phyloP scores from a whole-genome alignment of 345 rosid genomes.

The Excoecaria agallocha region DNA sequence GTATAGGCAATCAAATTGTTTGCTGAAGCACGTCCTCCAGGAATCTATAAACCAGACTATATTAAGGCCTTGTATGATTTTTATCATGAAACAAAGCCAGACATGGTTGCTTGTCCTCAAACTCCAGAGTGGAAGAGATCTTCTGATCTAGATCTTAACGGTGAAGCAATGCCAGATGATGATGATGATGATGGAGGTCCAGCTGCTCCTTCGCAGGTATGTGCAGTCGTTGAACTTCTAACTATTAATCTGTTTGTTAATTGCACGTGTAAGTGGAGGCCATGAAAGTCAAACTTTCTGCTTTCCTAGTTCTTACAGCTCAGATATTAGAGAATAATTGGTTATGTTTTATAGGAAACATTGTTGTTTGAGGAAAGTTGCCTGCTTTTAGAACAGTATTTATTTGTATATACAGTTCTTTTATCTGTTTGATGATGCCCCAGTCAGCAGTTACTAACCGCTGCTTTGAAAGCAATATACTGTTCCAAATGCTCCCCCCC shows the following conservation, averaged over 20 bases:
- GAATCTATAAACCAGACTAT: conserved; percentile 91
- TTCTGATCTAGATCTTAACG: conserved; percentile 91
- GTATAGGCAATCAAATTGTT: conserved; percentile 76
- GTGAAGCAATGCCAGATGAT: conserved; percentile 82
- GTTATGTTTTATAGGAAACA: background rate
- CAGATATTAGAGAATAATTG: background rate
- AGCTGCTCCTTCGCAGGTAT: conserved; percentile 45
- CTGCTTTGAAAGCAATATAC: background rate
- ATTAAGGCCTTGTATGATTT: conserved; percentile 75
- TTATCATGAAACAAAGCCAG: conserved; percentile 92
- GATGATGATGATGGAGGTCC: conserved; percentile 62
- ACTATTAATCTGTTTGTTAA: background rate
- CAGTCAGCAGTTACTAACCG: background rate
- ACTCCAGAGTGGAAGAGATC: conserved; percentile 99
- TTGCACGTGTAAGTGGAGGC: background rate
- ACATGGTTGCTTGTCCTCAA: conserved; percentile 60
- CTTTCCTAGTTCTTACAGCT: background rate
- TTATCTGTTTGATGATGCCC: background rate
- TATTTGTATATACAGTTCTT: background rate
- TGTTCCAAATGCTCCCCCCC: background rate
- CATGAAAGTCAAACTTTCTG: background rate
- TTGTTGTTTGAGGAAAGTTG: background rate
- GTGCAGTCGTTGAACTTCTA: conserved; percentile 13
- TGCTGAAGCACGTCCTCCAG: conserved; percentile 93
- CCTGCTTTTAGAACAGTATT: background rate